Base-by-base conservation (phyloP, 768 basidiomycete species). In the Porphyrellus cyaneotinctus region DNA sequence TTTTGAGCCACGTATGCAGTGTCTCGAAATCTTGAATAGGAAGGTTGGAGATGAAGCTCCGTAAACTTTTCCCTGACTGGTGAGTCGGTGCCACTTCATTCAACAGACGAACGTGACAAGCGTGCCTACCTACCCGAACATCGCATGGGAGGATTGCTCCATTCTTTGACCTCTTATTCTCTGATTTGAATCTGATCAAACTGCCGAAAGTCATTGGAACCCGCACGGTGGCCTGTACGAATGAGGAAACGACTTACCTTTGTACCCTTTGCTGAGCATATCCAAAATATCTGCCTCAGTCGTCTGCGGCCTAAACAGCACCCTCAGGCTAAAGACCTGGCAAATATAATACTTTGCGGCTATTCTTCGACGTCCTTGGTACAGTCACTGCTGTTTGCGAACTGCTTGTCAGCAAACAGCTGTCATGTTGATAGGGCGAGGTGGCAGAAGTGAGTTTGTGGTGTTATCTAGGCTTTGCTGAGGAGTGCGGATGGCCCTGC, bases 271-370 rank as follows among this genome's bases (percentile, higher is more conserved):
- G 59, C 91, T 84, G 31, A 98, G 78, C 83, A 97, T 84, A 2
- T 70, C 79, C 52, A 99, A 77, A 28, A 92, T 81, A 69, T 97
- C 94, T 2, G 95, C 97, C 70, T 97, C 95, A 2, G 87, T 81
- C 95, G 98, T 97, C 51, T 74, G 81, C 1, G 83, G 78, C 45
- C 82, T 77, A 70, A 98, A 91, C 53, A 79, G 70, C 56, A 79
- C 70, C 69, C n/a, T n/a, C n/a, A n/a, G n/a, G n/a, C 88, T 90
- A 76, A 95, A 98, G 7, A 89, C 81, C 68, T 91, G 73, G 18
- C 88, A 82, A 64, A 99, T 88, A 70, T 98, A 99, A 69, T 97
- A 99, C 70, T 89, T 95, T 5, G 95, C 92, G 0, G 97, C 94
- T 61, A 98, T 95, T 58, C 93, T 77, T n/a, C 97, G 3, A 95